Conservation (phyloP, 2,329 filamentous ascomycete species). For the Trichoderma harzianum region DNA sequence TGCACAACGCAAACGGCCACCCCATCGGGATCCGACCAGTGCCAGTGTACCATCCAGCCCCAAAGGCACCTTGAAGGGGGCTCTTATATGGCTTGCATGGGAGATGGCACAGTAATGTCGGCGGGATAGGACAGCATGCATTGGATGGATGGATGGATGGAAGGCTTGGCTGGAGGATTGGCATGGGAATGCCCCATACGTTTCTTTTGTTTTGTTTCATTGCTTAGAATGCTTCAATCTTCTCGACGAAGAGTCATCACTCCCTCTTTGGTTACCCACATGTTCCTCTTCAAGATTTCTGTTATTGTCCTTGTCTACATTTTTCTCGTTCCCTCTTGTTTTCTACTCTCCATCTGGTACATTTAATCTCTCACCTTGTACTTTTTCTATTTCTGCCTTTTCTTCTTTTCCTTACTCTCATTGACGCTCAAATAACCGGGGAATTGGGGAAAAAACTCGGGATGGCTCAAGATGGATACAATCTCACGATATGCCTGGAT, state of each 20-base stretch:
- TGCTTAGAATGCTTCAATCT: conserved; percentile 34
- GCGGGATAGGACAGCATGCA: neutral
- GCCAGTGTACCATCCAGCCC: conserved; percentile 3
- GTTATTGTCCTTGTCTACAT: neutral
- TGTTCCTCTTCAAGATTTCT: conserved; percentile 22
- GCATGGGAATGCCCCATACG: neutral
- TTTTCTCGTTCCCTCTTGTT: conserved; percentile 13
- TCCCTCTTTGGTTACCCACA: neutral
- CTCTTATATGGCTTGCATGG: neutral
- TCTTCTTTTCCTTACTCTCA: neutral
- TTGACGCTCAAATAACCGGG: neutral
- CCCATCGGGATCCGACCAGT: neutral
- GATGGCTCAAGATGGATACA: neutral
- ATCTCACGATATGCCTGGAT: conserved; percentile 10
- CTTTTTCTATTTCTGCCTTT: neutral
- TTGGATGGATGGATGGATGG: neutral
- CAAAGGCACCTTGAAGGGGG: neutral
- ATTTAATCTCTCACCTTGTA: neutral
- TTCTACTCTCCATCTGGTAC: neutral
- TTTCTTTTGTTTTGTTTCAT: conserved; percentile 13
- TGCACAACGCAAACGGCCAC: conserved; percentile 11
- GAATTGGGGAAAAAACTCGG: neutral
- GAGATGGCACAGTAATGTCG: neutral
- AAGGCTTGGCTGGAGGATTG: conserved; percentile 7
- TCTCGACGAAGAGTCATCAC: conserved; percentile 29